Base-by-base conservation (phyloP, 345 rosid genomes). In the Combretum micranthum region DNA sequence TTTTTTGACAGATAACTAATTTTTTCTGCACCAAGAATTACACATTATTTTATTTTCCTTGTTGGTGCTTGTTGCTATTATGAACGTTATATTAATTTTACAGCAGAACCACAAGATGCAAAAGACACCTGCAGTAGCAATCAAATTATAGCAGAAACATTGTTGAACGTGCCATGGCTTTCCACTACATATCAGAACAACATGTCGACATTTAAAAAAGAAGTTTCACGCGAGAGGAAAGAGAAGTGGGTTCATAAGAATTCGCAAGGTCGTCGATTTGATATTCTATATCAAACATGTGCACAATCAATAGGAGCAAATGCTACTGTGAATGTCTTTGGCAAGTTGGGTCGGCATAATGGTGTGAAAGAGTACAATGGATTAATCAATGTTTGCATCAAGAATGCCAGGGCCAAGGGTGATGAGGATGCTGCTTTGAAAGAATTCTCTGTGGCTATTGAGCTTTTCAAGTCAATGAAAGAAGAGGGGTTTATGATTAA, bases 311-410 rank as follows among this genome's bases (percentile, higher is more conserved):
- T 89, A 50, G 99, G 99, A 42, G 50, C 86, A 1, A 74, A 71
- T 12, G 64, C 77, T 49, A 66, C 74, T 5, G 16, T 87, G 58
- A 56, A 56, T 44, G 64, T 76, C 52, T 75, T 83, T 49, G 74
- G 59, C 55, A 85, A 67, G 57, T 55, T 93, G 64, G 88, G 91
- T 13, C 69, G 74, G 56, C 86, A 80, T 61, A 82, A 74, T 60
- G 87, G 96, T 51, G 59, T 66, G 48, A 83, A 76, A 50, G 97
- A 87, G 50, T 85, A 73, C 72, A 80, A 73, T 50, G 82, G 88
- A 0, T 57, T 85, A 62, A 72, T 89, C 53, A 66, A 62, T 46
- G 48, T 75, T 58, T 69, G 75, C 72, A 47, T 89, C 15, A 76
- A 85, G 63, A 72, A 66, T 15, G 96, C 92, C 3, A 73, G 56